Conservation (phyloP, 2,329 filamentous ascomycete species). For the Helotiales sp. region DNA sequence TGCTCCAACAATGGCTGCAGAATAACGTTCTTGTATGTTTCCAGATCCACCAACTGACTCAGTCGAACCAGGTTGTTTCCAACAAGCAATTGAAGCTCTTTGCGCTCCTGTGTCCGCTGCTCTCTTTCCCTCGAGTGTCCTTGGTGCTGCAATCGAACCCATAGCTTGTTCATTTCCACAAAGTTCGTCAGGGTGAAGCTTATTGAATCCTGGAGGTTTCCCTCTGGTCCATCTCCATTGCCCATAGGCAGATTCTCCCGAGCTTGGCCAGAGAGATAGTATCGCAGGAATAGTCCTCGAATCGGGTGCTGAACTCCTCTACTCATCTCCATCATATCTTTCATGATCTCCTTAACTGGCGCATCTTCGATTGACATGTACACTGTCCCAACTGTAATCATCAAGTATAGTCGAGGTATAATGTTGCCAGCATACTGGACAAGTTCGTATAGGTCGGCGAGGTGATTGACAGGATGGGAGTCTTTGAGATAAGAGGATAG, state of each 20-base stretch:
- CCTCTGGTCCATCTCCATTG: conserved; percentile 85
- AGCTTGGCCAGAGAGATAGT: conserved; percentile 94
- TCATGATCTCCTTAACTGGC: conserved; percentile 99
- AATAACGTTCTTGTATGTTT: conserved; percentile 90
- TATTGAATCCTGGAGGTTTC: conserved; percentile 95
- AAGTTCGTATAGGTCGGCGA: conserved; percentile 95
- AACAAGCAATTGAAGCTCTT: conserved; percentile 92
- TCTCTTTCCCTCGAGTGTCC: conserved; percentile 94
- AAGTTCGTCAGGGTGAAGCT: conserved; percentile 98
- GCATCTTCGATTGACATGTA: conserved; percentile 99
- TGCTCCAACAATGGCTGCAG: conserved; percentile 88
- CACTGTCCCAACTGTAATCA: conserved; percentile 98
- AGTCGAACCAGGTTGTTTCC: conserved; percentile 94
- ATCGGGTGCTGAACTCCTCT: conserved; percentile 96
- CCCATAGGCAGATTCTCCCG: conserved; percentile 83
- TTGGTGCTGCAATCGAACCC: conserved; percentile 96
- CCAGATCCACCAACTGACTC: conserved; percentile 92
- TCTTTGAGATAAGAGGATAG: conserved; percentile 95
- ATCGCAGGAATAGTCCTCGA: conserved; percentile 89
- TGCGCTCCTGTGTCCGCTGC: conserved; percentile 87
- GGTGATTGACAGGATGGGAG: conserved; percentile 95
- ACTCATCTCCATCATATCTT: conserved; percentile 99
- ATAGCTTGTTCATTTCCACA: conserved; percentile 99
- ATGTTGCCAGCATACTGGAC: conserved; percentile 99
- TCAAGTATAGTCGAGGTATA: conserved; percentile 91